These are phyloP conservation scores for Alternaria ventricosa DNA, from an alignment of 2,329 filamentous ascomycete species.

Conservation along the genomic window DNA sequence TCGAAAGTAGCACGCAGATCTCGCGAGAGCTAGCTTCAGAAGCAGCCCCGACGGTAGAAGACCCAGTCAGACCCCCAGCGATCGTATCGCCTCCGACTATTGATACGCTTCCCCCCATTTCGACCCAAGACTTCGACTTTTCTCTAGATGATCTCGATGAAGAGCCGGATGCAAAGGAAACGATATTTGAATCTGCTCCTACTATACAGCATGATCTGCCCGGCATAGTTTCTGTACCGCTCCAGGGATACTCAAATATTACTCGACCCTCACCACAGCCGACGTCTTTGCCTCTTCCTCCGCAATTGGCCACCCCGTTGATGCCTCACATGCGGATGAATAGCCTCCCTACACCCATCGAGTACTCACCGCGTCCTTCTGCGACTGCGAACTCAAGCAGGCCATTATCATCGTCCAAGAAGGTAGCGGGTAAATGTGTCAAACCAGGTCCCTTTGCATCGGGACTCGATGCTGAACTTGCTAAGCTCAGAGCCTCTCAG, in stretches of 20 bases:
- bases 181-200: neutral
- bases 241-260: neutral
- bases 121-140: slow-evolving; percentile 51
- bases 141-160: slow-evolving; percentile 51
- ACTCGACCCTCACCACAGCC: neutral
- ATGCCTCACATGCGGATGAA: neutral
- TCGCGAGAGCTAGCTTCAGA: slow-evolving; percentile 50
- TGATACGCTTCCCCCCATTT: slow-evolving; percentile 37
- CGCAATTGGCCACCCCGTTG: neutral
- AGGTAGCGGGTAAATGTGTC: slow-evolving; percentile 8
- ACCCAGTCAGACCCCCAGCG: neutral
- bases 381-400: neutral
- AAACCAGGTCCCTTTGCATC: slow-evolving; percentile 9
- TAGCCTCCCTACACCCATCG: neutral
- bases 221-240: neutral
- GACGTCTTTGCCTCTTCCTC: neutral
- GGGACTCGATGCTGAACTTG: slow-evolving; percentile 2
- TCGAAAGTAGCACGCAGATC: slow-evolving; percentile 55
- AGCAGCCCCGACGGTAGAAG: too few species aligned
- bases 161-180: neutral
- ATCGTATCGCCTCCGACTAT: neutral
- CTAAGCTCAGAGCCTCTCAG: slow-evolving; percentile 11
- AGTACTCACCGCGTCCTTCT: neutral
- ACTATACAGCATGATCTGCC: neutral
- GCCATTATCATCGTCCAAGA: neutral